Conservation (phyloP, 2,329 filamentous ascomycete genomes). For the Claviceps africana region DNA sequence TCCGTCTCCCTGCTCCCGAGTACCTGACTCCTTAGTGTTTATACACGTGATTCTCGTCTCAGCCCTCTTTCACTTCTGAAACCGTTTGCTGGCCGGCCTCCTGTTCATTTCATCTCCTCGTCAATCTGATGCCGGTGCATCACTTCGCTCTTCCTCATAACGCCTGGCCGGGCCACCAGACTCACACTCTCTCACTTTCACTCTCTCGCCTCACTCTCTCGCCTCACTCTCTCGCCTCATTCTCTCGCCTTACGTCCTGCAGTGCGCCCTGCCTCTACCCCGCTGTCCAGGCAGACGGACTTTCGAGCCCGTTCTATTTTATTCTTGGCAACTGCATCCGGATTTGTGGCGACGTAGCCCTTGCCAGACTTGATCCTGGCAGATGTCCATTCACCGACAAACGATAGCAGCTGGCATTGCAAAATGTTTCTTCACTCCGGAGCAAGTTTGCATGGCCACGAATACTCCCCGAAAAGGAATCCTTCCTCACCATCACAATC, state of each 20-base stretch:
- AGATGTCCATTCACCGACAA: not conserved
- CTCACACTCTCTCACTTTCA: not conserved
- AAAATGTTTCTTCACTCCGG: constrained; percentile 46
- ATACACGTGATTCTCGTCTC: not conserved
- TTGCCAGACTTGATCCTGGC: not conserved
- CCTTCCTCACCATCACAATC: constrained; percentile 16
- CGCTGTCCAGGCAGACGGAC: too few species aligned
- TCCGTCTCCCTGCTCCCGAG: not conserved
- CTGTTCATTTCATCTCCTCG: not conserved
- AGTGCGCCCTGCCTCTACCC: not conserved
- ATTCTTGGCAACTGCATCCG: not conserved
- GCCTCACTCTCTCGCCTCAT: not conserved
- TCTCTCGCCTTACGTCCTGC: not conserved
- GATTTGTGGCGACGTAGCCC: not conserved
- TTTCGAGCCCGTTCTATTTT: not conserved
- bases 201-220: not conserved
- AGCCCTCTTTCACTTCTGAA: not conserved
- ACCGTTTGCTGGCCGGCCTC: not conserved
- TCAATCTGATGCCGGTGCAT: not conserved
- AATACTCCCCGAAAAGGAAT: constrained; percentile 32
- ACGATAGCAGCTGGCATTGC: not conserved
- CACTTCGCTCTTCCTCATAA: not conserved
- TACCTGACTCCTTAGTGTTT: not conserved
- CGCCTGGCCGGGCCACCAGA: not conserved
- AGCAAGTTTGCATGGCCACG: constrained; percentile 46